Base-by-base conservation (phyloP, 495 filamentous ascomycete genomes). In the Margaritispora aquatica region DNA sequence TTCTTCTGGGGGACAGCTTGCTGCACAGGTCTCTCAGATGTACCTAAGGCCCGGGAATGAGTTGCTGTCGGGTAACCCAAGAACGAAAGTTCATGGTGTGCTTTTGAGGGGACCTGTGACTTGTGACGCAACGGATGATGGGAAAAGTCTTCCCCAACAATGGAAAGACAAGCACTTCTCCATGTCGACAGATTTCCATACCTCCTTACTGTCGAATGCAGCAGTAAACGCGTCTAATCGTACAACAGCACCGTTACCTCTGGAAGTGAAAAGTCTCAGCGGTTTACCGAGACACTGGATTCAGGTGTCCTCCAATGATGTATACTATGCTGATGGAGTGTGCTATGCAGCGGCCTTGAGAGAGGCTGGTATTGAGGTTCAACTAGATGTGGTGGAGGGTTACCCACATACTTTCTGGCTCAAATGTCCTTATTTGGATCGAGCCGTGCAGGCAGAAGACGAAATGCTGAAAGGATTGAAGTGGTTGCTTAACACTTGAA, bases 381-480 rank as follows among this genome's bases (percentile, higher is more conserved):
- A 47, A 51, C 46, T 71, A 13, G 70, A 72, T 57, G 64, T 72
- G 15, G 54, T 67, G 13, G 10, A 24, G 52, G 70, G 71, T 8
- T 69, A 61, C 60, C 71, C 70, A 21, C 71, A 73, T 63, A 73
- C 70, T 11, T 73, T 69, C 55, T 73, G 71, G 68, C 41, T 73
- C 47, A 67, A 67, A 53, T 68, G 68, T 22, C 70, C 67, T 23
- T 49, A 62, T 1, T 57, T 69, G 22, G 51, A 57, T 11, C 58
- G 60, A 41, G 63, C 65, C 1, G 24, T 62, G 22, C 56, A 67
- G 58, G 71, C 67, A 0, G 71, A 73, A 24, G 70, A 71, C 59
- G 73, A 74, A 61, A 79, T 74, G 68, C 62, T 80, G 23, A 56
- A 63, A 22, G 77, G 77, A 0, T 61, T 78, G 46, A 72, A 70